phyloP scores from a whole-genome alignment of 2,329 filamentous ascomycete genomes.

The Sporothrix globosa region DNA sequence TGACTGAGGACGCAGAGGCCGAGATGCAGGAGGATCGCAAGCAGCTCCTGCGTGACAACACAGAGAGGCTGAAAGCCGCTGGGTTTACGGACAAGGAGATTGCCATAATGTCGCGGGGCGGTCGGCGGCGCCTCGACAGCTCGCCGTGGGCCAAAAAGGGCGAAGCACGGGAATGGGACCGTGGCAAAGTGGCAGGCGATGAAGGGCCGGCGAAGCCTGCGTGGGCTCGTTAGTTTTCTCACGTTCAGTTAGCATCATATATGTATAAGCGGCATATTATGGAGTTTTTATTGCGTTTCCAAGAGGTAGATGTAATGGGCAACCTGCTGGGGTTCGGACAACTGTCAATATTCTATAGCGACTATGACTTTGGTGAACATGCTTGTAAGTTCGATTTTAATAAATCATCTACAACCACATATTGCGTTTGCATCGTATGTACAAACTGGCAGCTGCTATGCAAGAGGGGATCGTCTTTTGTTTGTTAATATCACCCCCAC shows the following conservation, averaged over 20 bases:
- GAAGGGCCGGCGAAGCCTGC: constrained; percentile 34
- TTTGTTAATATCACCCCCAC: not conserved
- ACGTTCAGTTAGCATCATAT: not conserved
- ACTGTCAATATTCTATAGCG: not conserved
- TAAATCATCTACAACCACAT: not conserved
- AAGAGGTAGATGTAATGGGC: not conserved
- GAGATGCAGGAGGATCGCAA: constrained; percentile 63
- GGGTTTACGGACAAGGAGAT: constrained; percentile 78
- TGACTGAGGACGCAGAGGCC: constrained; percentile 29
- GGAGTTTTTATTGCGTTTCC: constrained; percentile 11
- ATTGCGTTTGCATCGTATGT: not conserved
- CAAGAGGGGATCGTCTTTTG: constrained; percentile 15
- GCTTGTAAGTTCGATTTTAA: not conserved
- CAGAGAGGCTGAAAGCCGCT: constrained; percentile 72
- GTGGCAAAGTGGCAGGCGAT: constrained; percentile 49
- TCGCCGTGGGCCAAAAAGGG: constrained; percentile 74
- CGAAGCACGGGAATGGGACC: constrained; percentile 65
- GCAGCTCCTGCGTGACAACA: constrained; percentile 74
- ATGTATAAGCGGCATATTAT: not conserved
- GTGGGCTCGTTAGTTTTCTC: constrained; percentile 33
- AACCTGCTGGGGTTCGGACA: not conserved
- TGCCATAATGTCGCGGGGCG: constrained; percentile 68
- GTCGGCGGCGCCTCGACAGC: constrained; percentile 63
- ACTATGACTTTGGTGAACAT: not conserved
- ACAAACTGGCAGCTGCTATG: constrained; percentile 14